Conservation (phyloP, 257 asterid species). For the Cordia subcordata region DNA sequence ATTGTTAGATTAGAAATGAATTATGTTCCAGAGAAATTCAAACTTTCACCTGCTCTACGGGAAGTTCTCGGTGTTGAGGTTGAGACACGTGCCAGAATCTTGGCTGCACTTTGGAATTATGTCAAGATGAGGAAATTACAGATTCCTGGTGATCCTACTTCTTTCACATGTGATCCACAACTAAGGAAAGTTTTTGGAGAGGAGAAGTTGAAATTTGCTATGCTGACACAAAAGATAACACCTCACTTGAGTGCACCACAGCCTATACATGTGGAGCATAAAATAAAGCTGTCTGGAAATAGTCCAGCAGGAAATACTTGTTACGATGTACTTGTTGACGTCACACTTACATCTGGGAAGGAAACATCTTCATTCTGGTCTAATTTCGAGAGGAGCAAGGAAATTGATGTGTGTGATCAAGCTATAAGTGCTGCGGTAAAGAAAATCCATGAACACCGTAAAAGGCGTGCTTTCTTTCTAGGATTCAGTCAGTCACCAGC, state of each 20-base stretch:
- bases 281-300: conserved; percentile 72
- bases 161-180: conserved; percentile 69
- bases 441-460: conserved; percentile 59
- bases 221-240: conserved; percentile 58
- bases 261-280: conserved; percentile 86
- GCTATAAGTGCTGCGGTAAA: conserved; percentile 58
- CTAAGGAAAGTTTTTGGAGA: conserved; percentile 80
- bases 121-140: conserved; percentile 63
- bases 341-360: conserved; percentile 50
- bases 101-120: conserved; percentile 79
- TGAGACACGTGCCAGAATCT: conserved; percentile 66
- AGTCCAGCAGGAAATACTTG: conserved; percentile 71
- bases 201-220: conserved; percentile 76
- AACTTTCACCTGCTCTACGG: conserved; percentile 67
- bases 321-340: conserved; percentile 75
- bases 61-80: conserved; percentile 82
- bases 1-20: conserved; percentile 84
- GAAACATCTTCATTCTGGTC: conserved; percentile 51
- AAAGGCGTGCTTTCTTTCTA: conserved; percentile 70
- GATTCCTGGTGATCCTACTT: conserved; percentile 62
- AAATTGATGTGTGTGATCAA: conserved; percentile 60
- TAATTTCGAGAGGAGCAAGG: conserved; percentile 48
- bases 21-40: conserved; percentile 65
- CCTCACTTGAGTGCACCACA: conserved; percentile 68
- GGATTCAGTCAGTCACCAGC: conserved; percentile 93